Evolutionary conservation across 345 rosid species (phyloP), one percentile per base, ranked within the genome.

Genomic region (Dipteronia sinensis): DNA sequence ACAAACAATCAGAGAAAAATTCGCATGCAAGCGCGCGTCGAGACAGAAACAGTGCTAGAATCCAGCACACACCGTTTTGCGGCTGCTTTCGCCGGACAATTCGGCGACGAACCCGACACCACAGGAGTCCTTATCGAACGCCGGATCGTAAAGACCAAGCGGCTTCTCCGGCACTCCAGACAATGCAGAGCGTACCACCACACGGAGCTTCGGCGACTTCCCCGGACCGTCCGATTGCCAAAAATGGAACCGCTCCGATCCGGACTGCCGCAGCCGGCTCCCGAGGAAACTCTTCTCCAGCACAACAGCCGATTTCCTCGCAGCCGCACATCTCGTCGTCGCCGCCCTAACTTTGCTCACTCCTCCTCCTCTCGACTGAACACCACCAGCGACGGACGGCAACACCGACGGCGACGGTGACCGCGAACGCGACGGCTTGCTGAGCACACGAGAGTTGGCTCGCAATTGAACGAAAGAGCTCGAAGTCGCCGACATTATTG

Each of bases 81-180:
- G 99, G 88, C 89, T 91, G 82, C 86, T 76, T 31, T 91, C 90
- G 56, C 98, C 93, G 40, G 99, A 97, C 69, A 97, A 79, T 78
- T 97, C 98, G 3, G 99, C 99, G 1, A 94, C 98, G 31, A 97
- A 97, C 62, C 99, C 99, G 59, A 97, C 99, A 58, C 99, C 99
- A 67, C 99, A 97, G 4, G 99, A 94, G 81, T 97, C 99, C 87
- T 94, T 97, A 78, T 97, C 99, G 55, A 85, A 88, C 17, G 93
- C 83, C 47, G 99, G 98, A 80, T 97, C 98, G 64, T 97, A 97
- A 0, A 97, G 94, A 55, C 99, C 99, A 0, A 94, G 92, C 16
- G 99, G 98, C 87, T 94, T 94, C 85, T 90, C 98, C 42, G 99
- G 99, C 31, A 87, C 93, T 25, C 87, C 91, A 7, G 98, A 97